Conservation (phyloP, 129 eudicot species). For the Oenanthe sinensis region DNA sequence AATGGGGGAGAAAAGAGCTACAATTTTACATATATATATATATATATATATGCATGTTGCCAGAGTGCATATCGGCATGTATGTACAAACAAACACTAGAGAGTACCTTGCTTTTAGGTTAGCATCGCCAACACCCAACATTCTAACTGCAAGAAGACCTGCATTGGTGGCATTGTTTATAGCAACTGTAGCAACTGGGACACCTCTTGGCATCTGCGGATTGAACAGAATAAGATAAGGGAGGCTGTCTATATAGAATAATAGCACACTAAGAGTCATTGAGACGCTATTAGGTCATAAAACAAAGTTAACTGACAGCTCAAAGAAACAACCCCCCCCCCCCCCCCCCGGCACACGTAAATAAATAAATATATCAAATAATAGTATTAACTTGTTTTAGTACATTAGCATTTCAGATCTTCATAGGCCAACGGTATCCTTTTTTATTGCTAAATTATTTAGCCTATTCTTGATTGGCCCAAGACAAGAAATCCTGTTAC, state of each 20-base stretch:
- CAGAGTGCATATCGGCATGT: background rate
- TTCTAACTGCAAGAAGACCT: conserved; percentile 70
- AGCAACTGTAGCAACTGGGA: conserved; percentile 95
- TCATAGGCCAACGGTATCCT: background rate
- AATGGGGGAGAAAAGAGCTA: background rate
- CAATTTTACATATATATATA: too few species aligned
- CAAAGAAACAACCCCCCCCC: background rate
- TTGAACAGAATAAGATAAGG: background rate
- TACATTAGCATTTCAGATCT: background rate
- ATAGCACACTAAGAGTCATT: background rate
- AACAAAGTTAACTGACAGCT: background rate
- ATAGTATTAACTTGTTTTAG: background rate
- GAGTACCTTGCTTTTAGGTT: conserved; percentile 60
- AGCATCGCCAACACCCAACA: conserved; percentile 65
- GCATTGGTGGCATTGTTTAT: conserved; percentile 98
- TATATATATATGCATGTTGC: background rate
- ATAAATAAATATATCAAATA: too few species aligned
- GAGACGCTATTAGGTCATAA: background rate
- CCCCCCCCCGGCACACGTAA: background rate
- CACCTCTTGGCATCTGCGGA: conserved; percentile 95
- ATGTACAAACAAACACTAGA: background rate
- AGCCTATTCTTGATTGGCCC: background rate
- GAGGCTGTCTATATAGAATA: background rate
- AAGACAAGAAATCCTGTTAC: background rate
- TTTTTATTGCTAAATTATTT: background rate